A percentile compares a stretch with the other conserved stretches of the same genome.
phyloP scores from a whole-genome alignment of 352 stramenopile genomes.

The Phytopythium cucurbitacearum region DNA sequence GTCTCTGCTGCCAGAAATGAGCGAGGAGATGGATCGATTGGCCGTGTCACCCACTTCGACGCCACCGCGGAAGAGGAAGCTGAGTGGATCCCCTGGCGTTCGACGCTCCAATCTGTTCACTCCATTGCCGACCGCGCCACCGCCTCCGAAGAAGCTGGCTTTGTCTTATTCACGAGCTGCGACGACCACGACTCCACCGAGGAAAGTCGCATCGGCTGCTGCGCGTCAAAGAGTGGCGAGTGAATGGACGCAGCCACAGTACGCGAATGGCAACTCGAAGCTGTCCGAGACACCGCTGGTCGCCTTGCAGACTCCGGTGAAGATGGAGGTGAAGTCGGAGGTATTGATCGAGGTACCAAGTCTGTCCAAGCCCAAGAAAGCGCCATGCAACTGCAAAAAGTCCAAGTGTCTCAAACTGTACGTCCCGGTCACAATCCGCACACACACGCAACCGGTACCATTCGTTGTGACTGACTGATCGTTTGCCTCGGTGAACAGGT shows the following conservation, averaged over 20 bases:
- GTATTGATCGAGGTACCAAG: constrained; percentile 7
- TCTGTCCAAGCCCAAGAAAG: constrained; percentile 37
- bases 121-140: no score
- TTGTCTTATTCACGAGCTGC: background rate
- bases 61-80: no score
- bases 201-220: no score
- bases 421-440: constrained; percentile 6
- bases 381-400: constrained; percentile 96
- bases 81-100: no score
- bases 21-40: no score
- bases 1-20: no score
- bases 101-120: no score
- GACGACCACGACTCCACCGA: no score
- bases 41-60: no score
- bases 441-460: background rate
- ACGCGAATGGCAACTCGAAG: background rate
- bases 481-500: constrained; percentile 24
- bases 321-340: constrained; percentile 6
- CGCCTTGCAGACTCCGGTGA: constrained; percentile 20
- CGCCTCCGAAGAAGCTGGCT: background rate
- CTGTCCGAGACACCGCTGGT: background rate
- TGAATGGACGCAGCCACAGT: no score
- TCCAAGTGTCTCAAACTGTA: constrained; percentile 96
- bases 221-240: no score
- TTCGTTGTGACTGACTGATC: background rate